Base-by-base conservation (phyloP, 1,284 basidiomycete genomes). In the Anthracocystis panici-leucophaei region DNA sequence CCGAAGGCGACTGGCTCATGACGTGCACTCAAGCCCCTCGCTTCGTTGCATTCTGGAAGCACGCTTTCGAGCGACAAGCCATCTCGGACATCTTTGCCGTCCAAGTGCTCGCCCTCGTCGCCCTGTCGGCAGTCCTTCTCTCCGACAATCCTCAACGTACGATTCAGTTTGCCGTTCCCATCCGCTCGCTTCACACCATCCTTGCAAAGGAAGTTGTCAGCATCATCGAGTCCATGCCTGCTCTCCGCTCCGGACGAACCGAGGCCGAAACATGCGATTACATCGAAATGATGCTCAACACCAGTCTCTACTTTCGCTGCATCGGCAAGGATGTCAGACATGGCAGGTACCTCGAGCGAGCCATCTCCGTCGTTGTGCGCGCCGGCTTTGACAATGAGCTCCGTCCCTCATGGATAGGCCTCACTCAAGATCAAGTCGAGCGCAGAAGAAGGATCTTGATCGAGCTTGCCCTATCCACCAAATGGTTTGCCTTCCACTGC, bases 1-100 rank as follows among this genome's bases (percentile, higher is more conserved):
- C 56, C 45, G 61, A 68, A 31, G 56, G 60, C 25, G 60, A 73
- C 33, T 73, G 70, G 70, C 60, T 73, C 41, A 44, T 65, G 44
- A 33, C 27, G 16, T 60, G 35, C 21, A 10, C 60, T 20, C 42
- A 73, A 18, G 40, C 61, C 18, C 48, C 57, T n/a, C 60, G 60
- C n/a, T 64, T 65, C 45, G 53, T 73, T 16, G 55, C 57, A 2
- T 57, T 62, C n/a, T 73, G 70, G 70, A 46, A 42, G 14, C n/a
- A 58, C 40, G 52, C 65, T 8, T 60, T 57, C 35, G 48, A 55
- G n/a, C 53, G 52, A 8, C 50, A 68, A 38, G 65, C 70, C 45
- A 67, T 67, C 44, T 61, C 65, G 11, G 60, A 64, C 20, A 44
- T 73, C 21, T 64, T 67, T 21, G 65, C 65, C 2, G 57, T 61